Evolutionary conservation across 257 asterid genomes (phyloP).

Genomic region (Henckelia pumila): DNA sequence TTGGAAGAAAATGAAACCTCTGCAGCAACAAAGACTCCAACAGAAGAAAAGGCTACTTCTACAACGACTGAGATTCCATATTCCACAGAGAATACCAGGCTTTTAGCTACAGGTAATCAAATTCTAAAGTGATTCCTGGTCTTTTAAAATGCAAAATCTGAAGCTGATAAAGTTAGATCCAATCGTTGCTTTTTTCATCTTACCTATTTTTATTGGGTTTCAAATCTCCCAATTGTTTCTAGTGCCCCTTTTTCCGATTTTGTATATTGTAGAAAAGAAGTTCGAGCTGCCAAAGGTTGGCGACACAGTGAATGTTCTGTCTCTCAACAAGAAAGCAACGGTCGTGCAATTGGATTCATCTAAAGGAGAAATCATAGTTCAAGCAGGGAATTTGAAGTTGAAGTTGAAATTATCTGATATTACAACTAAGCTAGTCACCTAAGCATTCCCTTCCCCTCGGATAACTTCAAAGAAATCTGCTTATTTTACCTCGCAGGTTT

Average conservation of each 20-base stretch:
- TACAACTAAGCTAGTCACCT: constrained; percentile 25
- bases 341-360: constrained; percentile 68
- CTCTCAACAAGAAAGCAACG: constrained; percentile 62
- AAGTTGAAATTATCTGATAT: constrained; percentile 66
- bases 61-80: constrained; percentile 27
- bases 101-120: constrained; percentile 49
- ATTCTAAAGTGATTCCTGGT: constrained; percentile 8
- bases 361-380: constrained; percentile 68
- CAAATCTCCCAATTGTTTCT: neutral
- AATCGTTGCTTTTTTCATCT: neutral
- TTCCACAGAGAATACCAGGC: constrained; percentile 29
- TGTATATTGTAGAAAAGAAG: constrained; percentile 40
- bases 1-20: constrained; percentile 29
- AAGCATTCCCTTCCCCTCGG: constrained; percentile 23
- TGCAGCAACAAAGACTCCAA: constrained; percentile 27
- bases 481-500: neutral
- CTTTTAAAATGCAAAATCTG: neutral
- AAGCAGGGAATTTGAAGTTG: constrained; percentile 80
- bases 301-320: constrained; percentile 73
- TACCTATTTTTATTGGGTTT: neutral
- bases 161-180: neutral
- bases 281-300: constrained; percentile 61
- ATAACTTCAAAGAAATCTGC: constrained; percentile 10
- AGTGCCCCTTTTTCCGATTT: constrained; percentile 9
- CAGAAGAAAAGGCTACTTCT: constrained; percentile 30